Base-by-base conservation (phyloP, 2,329 filamentous ascomycete species). In the Celoporthe dispersa region DNA sequence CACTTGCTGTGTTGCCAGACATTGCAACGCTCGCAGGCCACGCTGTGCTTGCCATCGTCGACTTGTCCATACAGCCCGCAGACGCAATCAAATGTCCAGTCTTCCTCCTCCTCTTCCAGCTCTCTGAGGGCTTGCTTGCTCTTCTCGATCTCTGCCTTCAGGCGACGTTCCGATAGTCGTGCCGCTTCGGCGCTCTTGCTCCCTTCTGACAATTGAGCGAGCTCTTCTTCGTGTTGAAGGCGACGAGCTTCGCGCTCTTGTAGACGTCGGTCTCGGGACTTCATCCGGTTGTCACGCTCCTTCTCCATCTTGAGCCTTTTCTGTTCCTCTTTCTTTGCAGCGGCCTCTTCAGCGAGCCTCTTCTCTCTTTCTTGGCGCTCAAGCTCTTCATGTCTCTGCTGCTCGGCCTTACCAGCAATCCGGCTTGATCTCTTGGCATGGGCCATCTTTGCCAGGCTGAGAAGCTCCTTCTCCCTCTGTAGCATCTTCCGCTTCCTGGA, bases 1-100 rank as follows among this genome's bases (percentile, higher is more conserved):
- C 96, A 99, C 76, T 92, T 93, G 84, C 94, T 97, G 78, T 99
- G 96, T 79, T 98, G 95, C 96, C 96, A 99, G 63, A 97, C 91
- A 77, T 91, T 97, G 84, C 96, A 99, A 74, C 86, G 90, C 78
- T 99, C 96, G 81, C 96, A 99, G 37, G 94, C 92, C 73, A 99
- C 90, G 78, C 94, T 97, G 78, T 97, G 94, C 9, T 93, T 91
- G 48, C 96, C 96, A 78, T 98, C 96, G 76, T 99, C 96, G 70
- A 98, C 93, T 75, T 97, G 91, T 31, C 96, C 96, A 79, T 97
- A 91, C 31, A 94, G 87, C 35, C 95, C 95, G 79, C 96, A 99
- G 35, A 93, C 87, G 78, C 96, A 99, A 78, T 99, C 96, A 75
- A 99, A 99, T 53, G 94, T 87, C 96, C 96, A 98, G 66, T 94